Conservation (phyloP, 1,284 basidiomycete species). For the Ustilago trichophora region DNA sequence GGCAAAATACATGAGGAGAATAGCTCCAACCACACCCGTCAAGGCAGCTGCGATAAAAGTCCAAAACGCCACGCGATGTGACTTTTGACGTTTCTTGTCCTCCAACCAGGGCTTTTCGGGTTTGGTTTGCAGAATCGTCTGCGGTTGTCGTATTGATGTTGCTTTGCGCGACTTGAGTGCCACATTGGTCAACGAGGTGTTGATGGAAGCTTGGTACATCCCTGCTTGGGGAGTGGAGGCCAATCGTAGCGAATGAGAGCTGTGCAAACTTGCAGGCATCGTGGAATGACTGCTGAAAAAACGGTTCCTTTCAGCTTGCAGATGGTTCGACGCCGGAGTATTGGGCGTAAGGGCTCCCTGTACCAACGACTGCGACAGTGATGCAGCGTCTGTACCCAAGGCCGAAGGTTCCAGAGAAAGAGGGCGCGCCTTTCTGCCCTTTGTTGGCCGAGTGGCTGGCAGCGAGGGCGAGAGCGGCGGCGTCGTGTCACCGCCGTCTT, state of each 20-base stretch:
- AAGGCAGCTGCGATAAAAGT: slow-evolving; percentile 12
- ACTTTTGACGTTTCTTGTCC: slow-evolving; percentile 15
- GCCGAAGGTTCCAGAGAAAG: no score
- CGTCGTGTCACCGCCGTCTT: neutral
- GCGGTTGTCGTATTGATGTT: slow-evolving; percentile 1
- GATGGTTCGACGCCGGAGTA: neutral
- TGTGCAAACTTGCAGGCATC: neutral
- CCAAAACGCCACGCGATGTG: slow-evolving; percentile 38
- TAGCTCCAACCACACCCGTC: slow-evolving; percentile 22
- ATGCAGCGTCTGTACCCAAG: no score
- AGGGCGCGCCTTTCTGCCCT: no score
- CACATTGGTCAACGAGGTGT: slow-evolving; percentile 1
- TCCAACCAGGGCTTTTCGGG: slow-evolving; percentile 39
- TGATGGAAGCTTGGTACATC: slow-evolving; percentile 8
- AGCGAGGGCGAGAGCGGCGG: neutral
- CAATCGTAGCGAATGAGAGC: neutral
- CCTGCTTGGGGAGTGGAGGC: slow-evolving; percentile 4
- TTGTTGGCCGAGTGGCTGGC: no score
- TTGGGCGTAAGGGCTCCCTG: neutral
- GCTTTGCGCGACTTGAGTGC: slow-evolving; percentile 18
- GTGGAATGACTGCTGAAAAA: neutral
- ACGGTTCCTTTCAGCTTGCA: neutral
- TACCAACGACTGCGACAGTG: neutral
- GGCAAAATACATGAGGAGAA: slow-evolving; percentile 19
- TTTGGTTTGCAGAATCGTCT: neutral